Base-by-base conservation (phyloP, 352 stramenopile species). In the Phytophthora ramorum region DNA sequence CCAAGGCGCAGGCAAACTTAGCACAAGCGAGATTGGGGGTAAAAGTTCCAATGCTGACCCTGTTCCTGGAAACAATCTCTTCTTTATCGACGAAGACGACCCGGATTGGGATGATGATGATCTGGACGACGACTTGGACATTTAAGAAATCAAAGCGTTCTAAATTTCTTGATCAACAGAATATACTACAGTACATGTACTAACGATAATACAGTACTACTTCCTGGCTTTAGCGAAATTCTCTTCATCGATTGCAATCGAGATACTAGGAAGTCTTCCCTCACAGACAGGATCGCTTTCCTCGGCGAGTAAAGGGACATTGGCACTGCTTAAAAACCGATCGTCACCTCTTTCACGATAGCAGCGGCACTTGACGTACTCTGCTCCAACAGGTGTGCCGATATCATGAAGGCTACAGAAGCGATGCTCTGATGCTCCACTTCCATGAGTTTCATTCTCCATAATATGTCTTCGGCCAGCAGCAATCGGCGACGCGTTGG, bases 41-140 rank as follows among this genome's bases (percentile, higher is more conserved):
- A 58, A 61, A 43, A 16, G 14, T 3, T 19, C 8, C 13, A 46
- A 52, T 24, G 26, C 40, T 56, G 37, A 14, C n/a, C 16, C 35
- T 52, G 37, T 22, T 55, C 56, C 26, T 44, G 34, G 22, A 14
- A 79, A 40, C 38, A 71, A 72, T 9, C 46, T 92, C 35, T 84
- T 94, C 35, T 91, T 89, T 57, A 94, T 94, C 54, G 85, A 94
- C 30, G 78, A 92, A 41, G 85, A 92, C 48, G 85, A 92, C 56
- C 85, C 82, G 13, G 85, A 94, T 70, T 94, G 78, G 79, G 79
- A 85, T 48, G 79, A 87, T 17, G 76, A 85, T 45, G 79, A 87
- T 53, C 38, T 83, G n/a, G 79, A 87, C 54, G 79, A 87, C 17
- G 76, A 87, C 40, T 69, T 87, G 41, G 78, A 85, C 44, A 78